Percentiles rank a stretch among this genome's conserved stretches.
phyloP scores from a whole-genome alignment of 495 filamentous ascomycete species.

The Cryomyces minteri region DNA sequence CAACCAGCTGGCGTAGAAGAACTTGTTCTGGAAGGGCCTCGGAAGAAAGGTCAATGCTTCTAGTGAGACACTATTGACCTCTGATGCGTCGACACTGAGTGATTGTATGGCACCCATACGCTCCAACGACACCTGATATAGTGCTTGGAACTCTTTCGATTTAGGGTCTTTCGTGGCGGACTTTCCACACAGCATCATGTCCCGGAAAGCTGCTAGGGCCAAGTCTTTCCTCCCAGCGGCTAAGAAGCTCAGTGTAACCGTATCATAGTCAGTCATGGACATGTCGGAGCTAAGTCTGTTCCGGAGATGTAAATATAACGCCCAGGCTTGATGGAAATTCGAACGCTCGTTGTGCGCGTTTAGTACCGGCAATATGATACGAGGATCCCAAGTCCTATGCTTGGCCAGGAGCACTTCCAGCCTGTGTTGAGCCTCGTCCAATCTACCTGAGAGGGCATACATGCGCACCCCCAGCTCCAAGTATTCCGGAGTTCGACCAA shows the following conservation, averaged over 20 bases:
- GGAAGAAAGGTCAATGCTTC: background rate
- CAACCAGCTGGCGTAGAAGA: background rate
- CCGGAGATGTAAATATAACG: conserved; percentile 43
- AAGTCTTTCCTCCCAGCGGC: conserved; percentile 36
- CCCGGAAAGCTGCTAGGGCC: conserved; percentile 56
- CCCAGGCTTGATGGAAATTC: conserved; percentile 40
- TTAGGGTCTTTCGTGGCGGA: too few relatives aligned
- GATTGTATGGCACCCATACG: background rate
- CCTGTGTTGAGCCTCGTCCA: conserved; percentile 43
- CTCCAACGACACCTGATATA: too few relatives aligned
- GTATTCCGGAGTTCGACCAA: conserved; percentile 35
- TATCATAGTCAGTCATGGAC: conserved; percentile 58
- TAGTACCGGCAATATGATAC: conserved; percentile 51
- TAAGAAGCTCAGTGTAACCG: conserved; percentile 43
- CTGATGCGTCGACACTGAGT: conserved; percentile 36
- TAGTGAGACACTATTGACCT: background rate
- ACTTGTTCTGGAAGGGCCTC: background rate
- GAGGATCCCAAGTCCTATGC: conserved; percentile 25
- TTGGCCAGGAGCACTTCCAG: conserved; percentile 32
- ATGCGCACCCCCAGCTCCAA: conserved; percentile 54
- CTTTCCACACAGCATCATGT: conserved; percentile 38
- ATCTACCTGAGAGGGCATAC: conserved; percentile 37
- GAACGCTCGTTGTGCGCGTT: conserved; percentile 21
- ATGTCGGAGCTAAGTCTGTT: conserved; percentile 36
- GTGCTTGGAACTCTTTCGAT: too few relatives aligned